Evolutionary conservation across 139 green algal species (phyloP).

Genomic region (Astrephomene gubernaculifera): DNA sequence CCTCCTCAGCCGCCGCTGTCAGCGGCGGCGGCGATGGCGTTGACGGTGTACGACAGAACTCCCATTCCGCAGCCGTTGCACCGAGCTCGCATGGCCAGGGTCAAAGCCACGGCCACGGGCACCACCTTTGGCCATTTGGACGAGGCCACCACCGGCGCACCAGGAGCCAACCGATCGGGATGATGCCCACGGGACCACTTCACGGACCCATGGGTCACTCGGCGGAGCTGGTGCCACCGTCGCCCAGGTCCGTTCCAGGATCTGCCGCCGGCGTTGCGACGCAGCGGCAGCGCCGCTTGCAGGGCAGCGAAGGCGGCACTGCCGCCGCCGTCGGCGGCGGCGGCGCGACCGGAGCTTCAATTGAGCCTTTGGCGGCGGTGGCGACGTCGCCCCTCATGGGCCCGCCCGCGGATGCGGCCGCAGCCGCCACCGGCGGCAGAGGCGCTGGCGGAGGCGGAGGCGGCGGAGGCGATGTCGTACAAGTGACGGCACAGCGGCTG

Average conservation of each 20-base stretch:
- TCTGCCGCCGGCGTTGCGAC: neutral
- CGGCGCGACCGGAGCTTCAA: too few species aligned
- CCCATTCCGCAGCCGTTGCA: too few species aligned
- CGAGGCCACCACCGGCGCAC: slow-evolving; percentile 34
- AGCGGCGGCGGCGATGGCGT: too few species aligned
- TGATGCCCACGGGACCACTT: neutral
- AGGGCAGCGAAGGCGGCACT: neutral
- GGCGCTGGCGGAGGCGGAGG: too few species aligned
- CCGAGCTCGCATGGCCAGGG: too few species aligned
- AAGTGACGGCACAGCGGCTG: slow-evolving; percentile 17
- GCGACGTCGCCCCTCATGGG: too few species aligned
- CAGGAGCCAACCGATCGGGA: neutral
- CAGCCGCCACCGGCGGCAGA: neutral
- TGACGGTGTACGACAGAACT: too few species aligned
- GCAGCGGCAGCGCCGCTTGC: neutral
- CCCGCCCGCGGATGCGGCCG: neutral
- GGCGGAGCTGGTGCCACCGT: neutral
- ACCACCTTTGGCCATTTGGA: slow-evolving; percentile 28
- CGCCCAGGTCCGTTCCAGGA: slow-evolving; percentile 19
- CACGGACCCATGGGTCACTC: neutral
- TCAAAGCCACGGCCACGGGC: too few species aligned
- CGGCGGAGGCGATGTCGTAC: too few species aligned
- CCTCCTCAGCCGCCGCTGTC: neutral
- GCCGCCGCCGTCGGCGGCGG: neutral
- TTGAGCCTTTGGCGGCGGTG: neutral